These are phyloP conservation scores for Davidsoniella virescens DNA, from an alignment of 2,329 filamentous ascomycete genomes.

Conservation along the genomic window DNA sequence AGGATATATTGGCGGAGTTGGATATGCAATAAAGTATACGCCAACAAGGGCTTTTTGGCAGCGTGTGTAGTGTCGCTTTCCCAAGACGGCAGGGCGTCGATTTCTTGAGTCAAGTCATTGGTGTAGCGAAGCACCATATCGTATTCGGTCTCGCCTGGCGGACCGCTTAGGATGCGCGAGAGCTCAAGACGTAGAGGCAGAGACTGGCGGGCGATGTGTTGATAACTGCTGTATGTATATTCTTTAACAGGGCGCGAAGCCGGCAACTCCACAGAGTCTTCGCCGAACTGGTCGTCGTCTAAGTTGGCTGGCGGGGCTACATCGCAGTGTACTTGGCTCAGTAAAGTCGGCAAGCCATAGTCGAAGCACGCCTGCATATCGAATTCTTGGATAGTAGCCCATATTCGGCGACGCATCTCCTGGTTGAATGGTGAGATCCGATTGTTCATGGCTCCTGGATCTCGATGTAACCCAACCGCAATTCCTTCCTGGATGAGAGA, in stretches of 20 bases:
- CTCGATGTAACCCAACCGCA: conserved; percentile 41
- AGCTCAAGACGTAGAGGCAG: conserved; percentile 40
- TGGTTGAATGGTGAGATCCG: conserved; percentile 43
- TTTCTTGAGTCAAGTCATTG: conserved; percentile 43
- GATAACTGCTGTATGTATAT: conserved; percentile 44
- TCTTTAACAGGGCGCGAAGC: conserved; percentile 33
- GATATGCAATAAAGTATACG: conserved; percentile 43
- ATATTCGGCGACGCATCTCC: conserved; percentile 44
- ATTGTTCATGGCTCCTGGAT: conserved; percentile 37
- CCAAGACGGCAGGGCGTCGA: conserved; percentile 43
- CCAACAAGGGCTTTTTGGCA: conserved; percentile 39
- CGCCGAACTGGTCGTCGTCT: conserved; percentile 41
- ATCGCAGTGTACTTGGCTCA: conserved; percentile 40
- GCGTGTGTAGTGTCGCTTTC: conserved; percentile 21
- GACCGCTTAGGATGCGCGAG: conserved; percentile 38
- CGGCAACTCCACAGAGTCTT: conserved; percentile 34
- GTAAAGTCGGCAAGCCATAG: conserved; percentile 40
- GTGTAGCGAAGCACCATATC: conserved; percentile 45
- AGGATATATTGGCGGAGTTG: conserved; percentile 47
- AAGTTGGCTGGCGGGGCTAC: conserved; percentile 39
- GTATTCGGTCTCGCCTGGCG: conserved; percentile 39
- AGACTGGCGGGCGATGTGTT: conserved; percentile 40
- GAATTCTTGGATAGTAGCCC: conserved; percentile 45
- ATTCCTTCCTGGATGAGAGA: conserved; percentile 41
- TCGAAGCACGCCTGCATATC: conserved; percentile 47